Evolutionary conservation across 805 yeast genomes (phyloP).

Genomic region (Pichia insulana): DNA sequence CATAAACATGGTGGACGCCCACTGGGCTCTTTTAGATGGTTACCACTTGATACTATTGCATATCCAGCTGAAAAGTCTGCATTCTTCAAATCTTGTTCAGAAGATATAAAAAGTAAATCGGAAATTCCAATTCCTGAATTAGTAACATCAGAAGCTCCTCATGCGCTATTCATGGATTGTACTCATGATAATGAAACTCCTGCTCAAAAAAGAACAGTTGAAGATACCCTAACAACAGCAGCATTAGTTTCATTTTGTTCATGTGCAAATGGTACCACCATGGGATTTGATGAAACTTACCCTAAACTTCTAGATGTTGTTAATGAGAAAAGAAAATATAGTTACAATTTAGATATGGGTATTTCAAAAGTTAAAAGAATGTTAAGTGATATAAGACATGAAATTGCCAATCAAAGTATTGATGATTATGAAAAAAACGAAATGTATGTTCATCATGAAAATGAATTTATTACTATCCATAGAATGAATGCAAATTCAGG

Average conservation of each 20-base stretch:
- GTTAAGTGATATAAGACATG: conserved; percentile 48
- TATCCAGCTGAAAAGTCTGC: conserved; percentile 47
- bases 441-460: conserved; percentile 91
- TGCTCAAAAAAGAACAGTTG: conserved; percentile 80
- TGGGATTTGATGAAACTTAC: conserved; percentile 90
- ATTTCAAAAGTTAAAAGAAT: conserved; percentile 64
- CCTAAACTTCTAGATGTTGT: conserved; percentile 79
- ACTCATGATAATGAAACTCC: conserved; percentile 95
- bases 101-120: conserved; percentile 34
- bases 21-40: conserved; percentile 80
- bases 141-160: conserved; percentile 67
- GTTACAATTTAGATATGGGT: conserved; percentile 64
- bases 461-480: conserved; percentile 85
- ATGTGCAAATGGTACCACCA: conserved; percentile 88
- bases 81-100: conserved; percentile 14
- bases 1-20: conserved; percentile 95
- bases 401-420: conserved; percentile 45
- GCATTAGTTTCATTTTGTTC: conserved; percentile 90
- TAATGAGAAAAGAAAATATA: conserved; percentile 58
- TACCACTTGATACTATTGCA: conserved; percentile 67
- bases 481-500: conserved; percentile 79
- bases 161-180: conserved; percentile 94
- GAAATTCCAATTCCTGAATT: conserved; percentile 63
- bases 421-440: conserved; percentile 59
- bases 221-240: conserved; percentile 91